Percentiles rank a stretch among this genome's conserved stretches.
Conservation (phyloP, 1,284 basidiomycete species). For the Marasmius sp. region DNA sequence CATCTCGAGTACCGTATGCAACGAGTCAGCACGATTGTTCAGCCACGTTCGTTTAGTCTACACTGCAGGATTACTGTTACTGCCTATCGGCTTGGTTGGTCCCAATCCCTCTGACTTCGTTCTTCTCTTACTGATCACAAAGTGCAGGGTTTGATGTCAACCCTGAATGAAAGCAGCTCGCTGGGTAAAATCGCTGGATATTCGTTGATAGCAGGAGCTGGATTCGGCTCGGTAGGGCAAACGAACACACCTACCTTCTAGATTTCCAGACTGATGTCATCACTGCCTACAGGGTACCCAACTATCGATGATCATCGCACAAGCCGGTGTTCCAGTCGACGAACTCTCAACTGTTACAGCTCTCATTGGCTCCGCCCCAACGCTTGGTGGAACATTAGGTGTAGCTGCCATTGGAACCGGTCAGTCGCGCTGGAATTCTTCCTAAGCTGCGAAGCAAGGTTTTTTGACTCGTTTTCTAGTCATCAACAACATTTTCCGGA, state of each 20-base stretch:
- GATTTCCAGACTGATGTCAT: not conserved
- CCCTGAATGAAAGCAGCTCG: constrained; percentile 25
- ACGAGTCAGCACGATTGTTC: not conserved
- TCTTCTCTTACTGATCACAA: not conserved
- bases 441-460: not conserved
- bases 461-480: not conserved
- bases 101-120: not conserved
- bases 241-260: not conserved
- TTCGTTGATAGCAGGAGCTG: constrained; percentile 27
- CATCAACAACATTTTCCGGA: constrained; percentile 15
- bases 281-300: constrained; percentile 24
- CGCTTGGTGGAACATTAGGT: constrained; percentile 31
- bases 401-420: constrained; percentile 31
- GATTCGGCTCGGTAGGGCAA: constrained; percentile 23
- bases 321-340: constrained; percentile 27
- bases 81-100: constrained; percentile 4
- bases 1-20: not conserved
- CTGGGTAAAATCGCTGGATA: constrained; percentile 30
- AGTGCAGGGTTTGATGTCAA: constrained; percentile 27
- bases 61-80: not conserved
- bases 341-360: constrained; percentile 32
- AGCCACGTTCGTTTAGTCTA: not conserved
- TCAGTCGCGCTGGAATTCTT: constrained; percentile 11
- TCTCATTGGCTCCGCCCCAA: constrained; percentile 26
- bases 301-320: constrained; percentile 28